phyloP scores from a whole-genome alignment of 257 asterid species.

The Gentiana macrophylla region DNA sequence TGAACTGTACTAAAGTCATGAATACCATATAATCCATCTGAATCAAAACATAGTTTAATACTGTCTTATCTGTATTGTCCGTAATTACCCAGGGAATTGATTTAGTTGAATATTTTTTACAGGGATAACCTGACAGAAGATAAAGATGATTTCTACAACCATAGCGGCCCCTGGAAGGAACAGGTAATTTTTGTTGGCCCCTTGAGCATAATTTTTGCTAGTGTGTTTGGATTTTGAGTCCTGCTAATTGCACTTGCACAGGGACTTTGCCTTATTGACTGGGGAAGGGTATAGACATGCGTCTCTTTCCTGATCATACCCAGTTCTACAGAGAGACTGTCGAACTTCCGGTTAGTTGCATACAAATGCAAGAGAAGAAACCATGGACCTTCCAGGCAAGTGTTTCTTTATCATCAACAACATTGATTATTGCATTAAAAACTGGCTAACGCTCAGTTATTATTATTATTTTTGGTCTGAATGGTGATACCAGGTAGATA shows the following conservation, averaged over 20 bases:
- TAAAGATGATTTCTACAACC: slow-evolving; percentile 29
- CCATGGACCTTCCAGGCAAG: slow-evolving; percentile 91
- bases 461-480: slow-evolving; percentile 2
- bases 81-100: too few relatives aligned
- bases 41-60: too few relatives aligned
- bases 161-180: slow-evolving; percentile 68
- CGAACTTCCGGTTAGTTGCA: slow-evolving; percentile 89
- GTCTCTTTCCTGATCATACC: slow-evolving; percentile 51
- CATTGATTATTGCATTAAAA: slow-evolving; percentile 7
- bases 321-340: slow-evolving; percentile 69
- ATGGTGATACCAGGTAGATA: slow-evolving; percentile 52
- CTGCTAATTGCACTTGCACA: slow-evolving; percentile 14
- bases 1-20: too few relatives aligned
- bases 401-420: not conserved
- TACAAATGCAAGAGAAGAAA: slow-evolving; percentile 81
- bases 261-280: slow-evolving; percentile 97
- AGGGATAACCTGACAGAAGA: slow-evolving; percentile 67
- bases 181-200: slow-evolving; percentile 48
- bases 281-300: slow-evolving; percentile 94
- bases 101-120: too few relatives aligned
- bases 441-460: not conserved
- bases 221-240: slow-evolving; percentile 7
- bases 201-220: not conserved
- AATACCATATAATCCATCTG: too few relatives aligned
- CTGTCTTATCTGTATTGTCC: not conserved